These are phyloP conservation scores for Endotrypanum monterogeii DNA, from an alignment of 208 protist species.

Conservation along the genomic window DNA sequence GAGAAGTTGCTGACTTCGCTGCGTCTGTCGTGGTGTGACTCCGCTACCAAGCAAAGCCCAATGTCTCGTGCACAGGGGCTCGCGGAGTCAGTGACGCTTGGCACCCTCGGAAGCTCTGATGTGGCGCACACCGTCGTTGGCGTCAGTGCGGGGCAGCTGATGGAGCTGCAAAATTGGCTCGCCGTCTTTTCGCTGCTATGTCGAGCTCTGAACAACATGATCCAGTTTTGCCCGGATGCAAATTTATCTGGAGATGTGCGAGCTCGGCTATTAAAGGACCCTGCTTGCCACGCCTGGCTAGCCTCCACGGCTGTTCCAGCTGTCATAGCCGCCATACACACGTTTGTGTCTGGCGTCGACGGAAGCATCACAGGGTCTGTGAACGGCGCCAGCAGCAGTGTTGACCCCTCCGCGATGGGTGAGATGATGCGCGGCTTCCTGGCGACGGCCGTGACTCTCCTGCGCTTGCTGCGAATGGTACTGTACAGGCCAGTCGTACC, in stretches of 20 bases:
- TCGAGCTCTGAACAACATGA: conserved; percentile 71
- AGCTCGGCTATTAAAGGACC: conserved; percentile 30
- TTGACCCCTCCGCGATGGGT: conserved; percentile 3
- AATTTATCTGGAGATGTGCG: conserved; percentile 44
- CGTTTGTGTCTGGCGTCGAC: conserved; percentile 39
- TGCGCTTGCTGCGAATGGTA: conserved; percentile 69
- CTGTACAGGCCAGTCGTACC: conserved; percentile 50
- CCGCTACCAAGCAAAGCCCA: conserved; percentile 34
- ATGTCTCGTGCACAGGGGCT: conserved; percentile 31
- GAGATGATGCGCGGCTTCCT: conserved; percentile 45
- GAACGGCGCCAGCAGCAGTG: conserved; percentile 5
- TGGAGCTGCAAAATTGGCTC: conserved; percentile 69
- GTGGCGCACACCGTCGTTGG: conserved; percentile 36
- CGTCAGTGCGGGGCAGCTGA: conserved; percentile 41
- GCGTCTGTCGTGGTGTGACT: conserved; percentile 36
- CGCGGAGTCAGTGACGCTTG: conserved; percentile 35
- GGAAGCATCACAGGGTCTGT: neutral
- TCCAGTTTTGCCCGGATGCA: conserved; percentile 59
- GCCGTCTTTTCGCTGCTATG: conserved; percentile 65
- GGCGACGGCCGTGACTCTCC: conserved; percentile 42
- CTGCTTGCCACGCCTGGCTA: conserved; percentile 53
- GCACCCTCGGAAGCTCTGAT: conserved; percentile 34
- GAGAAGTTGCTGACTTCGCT: conserved; percentile 57
- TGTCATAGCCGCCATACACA: conserved; percentile 54
- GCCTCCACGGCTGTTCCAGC: conserved; percentile 61